These are phyloP conservation scores for Wakefieldia striispora DNA, from an alignment of 768 basidiomycete genomes.

Conservation along the genomic window DNA sequence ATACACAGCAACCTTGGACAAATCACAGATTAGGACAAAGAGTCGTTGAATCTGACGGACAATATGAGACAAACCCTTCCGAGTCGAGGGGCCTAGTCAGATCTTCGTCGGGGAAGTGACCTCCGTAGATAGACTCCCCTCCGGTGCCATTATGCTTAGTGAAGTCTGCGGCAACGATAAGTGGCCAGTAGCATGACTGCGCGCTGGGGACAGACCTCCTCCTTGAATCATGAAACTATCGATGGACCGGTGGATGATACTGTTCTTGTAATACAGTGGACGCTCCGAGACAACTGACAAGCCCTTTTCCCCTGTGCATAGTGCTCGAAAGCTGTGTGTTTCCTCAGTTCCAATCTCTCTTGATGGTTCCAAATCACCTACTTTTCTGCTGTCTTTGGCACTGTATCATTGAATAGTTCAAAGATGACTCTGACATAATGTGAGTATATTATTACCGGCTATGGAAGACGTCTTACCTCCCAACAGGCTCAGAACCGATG, in stretches of 20 bases:
- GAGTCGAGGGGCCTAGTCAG: conserved; percentile 60
- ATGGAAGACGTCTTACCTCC: conserved; percentile 44
- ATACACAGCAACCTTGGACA: conserved; percentile 70
- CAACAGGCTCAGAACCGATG: conserved; percentile 46
- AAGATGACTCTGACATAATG: conserved; percentile 54
- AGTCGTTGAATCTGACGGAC: neutral
- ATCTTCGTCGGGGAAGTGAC: conserved; percentile 76
- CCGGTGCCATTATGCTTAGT: conserved; percentile 78
- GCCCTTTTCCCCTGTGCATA: conserved; percentile 87
- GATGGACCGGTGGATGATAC: conserved; percentile 77
- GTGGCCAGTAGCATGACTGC: neutral
- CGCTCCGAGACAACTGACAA: conserved; percentile 58
- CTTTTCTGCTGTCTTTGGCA: conserved; percentile 83
- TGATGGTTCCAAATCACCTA: conserved; percentile 31
- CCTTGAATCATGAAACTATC: conserved; percentile 79
- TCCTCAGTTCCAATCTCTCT: conserved; percentile 7
- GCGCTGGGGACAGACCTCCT: conserved; percentile 49
- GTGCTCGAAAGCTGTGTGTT: conserved; percentile 65
- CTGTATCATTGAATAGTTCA: conserved; percentile 71
- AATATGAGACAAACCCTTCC: conserved; percentile 46
- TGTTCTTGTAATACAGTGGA: conserved; percentile 81
- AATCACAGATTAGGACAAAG: neutral
- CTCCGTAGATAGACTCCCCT: conserved; percentile 80
- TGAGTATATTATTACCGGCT: conserved; percentile 3
- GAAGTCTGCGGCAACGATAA: conserved; percentile 50